A percentile compares a stretch with the other conserved stretches of the same genome.
phyloP scores from a whole-genome alignment of 306 rosid genomes.

The Carpinus fangiana region DNA sequence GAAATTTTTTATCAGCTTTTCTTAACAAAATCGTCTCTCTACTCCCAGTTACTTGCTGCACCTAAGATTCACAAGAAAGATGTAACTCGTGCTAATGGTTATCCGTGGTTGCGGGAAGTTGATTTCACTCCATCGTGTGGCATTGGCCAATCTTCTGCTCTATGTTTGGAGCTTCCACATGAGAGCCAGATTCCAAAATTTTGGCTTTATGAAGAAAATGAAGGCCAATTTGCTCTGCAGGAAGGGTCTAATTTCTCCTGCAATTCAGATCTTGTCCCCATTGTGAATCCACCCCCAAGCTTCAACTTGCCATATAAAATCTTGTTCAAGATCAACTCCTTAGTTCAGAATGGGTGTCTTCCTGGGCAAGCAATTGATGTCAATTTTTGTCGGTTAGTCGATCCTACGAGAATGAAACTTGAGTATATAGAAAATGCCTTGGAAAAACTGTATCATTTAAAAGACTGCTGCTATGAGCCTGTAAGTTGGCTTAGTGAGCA shows the following conservation, averaged over 20 bases:
- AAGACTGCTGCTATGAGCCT: slow-evolving; percentile 46
- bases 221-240: slow-evolving; percentile 5
- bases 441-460: slow-evolving; percentile 31
- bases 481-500: slow-evolving; percentile 33
- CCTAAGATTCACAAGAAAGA: slow-evolving; percentile 59
- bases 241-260: slow-evolving; percentile 13
- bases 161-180: slow-evolving; percentile 62
- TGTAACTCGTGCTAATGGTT: slow-evolving; percentile 17
- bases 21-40: slow-evolving; percentile 9
- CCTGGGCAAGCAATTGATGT: slow-evolving; percentile 37
- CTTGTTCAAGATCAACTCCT: slow-evolving; percentile 44
- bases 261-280: slow-evolving; percentile 33
- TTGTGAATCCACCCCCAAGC: slow-evolving; percentile 31
- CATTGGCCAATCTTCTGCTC: slow-evolving; percentile 71
- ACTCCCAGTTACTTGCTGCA: slow-evolving; percentile 56
- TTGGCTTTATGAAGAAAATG: slow-evolving; percentile 22
- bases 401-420: slow-evolving; percentile 20
- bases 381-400: slow-evolving; percentile 35
- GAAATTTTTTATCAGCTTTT: not conserved
- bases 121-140: slow-evolving; percentile 57
- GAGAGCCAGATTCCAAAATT: slow-evolving; percentile 39
- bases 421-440: slow-evolving; percentile 39
- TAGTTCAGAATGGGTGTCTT: slow-evolving; percentile 48
- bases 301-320: slow-evolving; percentile 36
- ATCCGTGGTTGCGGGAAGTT: slow-evolving; percentile 59